A percentile compares a stretch with the other conserved stretches of the same genome.
Evolutionary conservation across 225 moss, liverwort and hornwort species (phyloP).

Genomic region (Antitrichia curtipendula): DNA sequence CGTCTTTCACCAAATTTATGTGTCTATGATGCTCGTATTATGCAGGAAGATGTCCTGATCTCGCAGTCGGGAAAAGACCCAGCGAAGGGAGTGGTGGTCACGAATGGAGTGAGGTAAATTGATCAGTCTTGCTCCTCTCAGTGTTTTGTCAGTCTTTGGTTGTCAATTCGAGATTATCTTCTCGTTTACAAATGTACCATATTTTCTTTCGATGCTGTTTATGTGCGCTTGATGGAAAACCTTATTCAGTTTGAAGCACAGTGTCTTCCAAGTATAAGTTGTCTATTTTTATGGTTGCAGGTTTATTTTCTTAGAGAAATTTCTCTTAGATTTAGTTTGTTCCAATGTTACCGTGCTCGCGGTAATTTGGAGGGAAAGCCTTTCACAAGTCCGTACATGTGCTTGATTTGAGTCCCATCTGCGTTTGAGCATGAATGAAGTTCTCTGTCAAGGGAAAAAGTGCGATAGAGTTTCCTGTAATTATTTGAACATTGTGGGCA

Average conservation of each 20-base stretch:
- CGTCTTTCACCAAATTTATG: background rate
- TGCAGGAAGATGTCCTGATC: conserved; percentile 32
- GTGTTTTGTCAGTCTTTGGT: background rate
- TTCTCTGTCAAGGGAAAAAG: background rate
- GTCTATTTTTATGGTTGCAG: background rate
- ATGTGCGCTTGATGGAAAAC: background rate
- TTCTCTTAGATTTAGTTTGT: background rate
- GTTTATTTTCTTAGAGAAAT: background rate
- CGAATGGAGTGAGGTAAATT: conserved; percentile 30
- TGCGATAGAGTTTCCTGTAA: background rate
- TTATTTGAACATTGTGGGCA: background rate
- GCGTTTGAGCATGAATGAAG: background rate
- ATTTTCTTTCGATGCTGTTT: background rate
- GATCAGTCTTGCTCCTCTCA: background rate
- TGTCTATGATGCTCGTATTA: background rate
- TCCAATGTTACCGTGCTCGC: background rate
- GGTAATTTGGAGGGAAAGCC: background rate
- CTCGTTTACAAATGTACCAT: background rate
- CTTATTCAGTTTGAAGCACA: background rate
- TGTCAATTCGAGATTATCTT: background rate
- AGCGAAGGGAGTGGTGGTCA: conserved; percentile 48
- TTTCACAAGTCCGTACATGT: background rate
- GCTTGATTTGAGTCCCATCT: background rate
- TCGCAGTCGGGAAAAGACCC: conserved; percentile 63
- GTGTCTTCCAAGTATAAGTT: background rate